These are phyloP conservation scores for Emmonsiellopsis sp. DNA, from an alignment of 2,329 filamentous ascomycete genomes.

Conservation along the genomic window DNA sequence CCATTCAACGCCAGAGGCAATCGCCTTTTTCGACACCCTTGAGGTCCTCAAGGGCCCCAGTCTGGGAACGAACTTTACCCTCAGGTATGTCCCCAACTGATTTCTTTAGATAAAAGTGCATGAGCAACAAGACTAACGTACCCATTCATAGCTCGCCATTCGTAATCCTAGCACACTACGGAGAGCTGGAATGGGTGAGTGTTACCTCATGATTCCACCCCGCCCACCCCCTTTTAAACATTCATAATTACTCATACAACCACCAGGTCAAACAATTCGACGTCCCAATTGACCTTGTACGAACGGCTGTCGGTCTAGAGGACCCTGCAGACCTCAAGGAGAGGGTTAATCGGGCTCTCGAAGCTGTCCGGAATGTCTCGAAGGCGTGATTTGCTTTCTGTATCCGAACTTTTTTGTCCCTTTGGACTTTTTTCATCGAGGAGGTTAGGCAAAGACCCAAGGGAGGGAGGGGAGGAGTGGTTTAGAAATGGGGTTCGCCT, in stretches of 20 bases:
- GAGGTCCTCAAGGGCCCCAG: constrained; percentile 90
- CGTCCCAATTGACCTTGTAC: constrained; percentile 68
- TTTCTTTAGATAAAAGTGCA: background rate
- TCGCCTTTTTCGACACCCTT: constrained; percentile 75
- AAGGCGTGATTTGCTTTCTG: background rate
- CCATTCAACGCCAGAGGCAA: constrained; percentile 57
- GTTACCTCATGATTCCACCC: background rate
- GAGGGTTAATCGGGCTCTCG: constrained; percentile 61
- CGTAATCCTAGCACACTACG: constrained; percentile 82
- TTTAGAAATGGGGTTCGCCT: no score
- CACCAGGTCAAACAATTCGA: constrained; percentile 61
- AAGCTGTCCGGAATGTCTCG: constrained; percentile 36
- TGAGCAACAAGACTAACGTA: background rate
- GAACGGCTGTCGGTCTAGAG: constrained; percentile 86
- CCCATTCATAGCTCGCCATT: constrained; percentile 61
- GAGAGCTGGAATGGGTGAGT: constrained; percentile 77
- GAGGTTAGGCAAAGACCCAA: no score
- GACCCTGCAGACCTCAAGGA: constrained; percentile 57
- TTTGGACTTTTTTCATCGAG: no score
- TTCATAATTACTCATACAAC: no score
- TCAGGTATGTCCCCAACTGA: constrained; percentile 41
- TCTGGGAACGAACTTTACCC: constrained; percentile 91
- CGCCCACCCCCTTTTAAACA: no score
- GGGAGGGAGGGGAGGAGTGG: no score
- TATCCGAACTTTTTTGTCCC: no score